Evolutionary conservation across 257 asterid species (phyloP).

Genomic region (Solanum appendiculatum): DNA sequence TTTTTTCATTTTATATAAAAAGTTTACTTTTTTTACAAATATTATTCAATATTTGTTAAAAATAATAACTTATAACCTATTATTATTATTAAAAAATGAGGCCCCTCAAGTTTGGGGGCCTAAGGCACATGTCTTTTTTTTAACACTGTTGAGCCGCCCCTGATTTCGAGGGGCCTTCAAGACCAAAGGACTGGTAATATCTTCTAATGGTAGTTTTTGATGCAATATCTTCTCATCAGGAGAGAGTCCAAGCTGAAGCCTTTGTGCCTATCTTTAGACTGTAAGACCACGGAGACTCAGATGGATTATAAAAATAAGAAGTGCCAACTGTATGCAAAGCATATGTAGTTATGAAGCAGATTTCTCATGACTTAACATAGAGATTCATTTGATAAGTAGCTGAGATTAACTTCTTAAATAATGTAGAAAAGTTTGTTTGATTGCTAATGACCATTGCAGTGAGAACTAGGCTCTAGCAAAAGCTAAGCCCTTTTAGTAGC

Average conservation of each 20-base stretch:
- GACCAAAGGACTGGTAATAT: background rate
- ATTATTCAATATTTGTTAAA: too few relatives aligned
- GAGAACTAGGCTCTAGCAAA: background rate
- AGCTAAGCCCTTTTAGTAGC: background rate
- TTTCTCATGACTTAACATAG: background rate
- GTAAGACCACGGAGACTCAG: background rate
- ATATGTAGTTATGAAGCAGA: background rate
- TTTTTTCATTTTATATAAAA: too few relatives aligned
- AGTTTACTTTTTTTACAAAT: too few relatives aligned
- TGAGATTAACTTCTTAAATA: background rate
- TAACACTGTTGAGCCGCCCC: too few relatives aligned
- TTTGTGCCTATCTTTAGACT: background rate
- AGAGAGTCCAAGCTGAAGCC: background rate
- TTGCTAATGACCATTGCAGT: background rate
- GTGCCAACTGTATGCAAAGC: background rate
- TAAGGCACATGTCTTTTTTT: too few relatives aligned
- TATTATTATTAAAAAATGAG: too few relatives aligned
- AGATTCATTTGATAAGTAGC: background rate
- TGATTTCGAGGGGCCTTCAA: background rate
- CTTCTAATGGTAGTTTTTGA: background rate
- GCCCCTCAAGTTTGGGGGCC: too few relatives aligned
- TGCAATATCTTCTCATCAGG: background rate
- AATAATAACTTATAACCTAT: too few relatives aligned
- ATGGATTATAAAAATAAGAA: background rate
- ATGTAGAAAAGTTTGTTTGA: background rate